Base-by-base conservation (phyloP, 345 rosid genomes). In the Trapa bicornis region DNA sequence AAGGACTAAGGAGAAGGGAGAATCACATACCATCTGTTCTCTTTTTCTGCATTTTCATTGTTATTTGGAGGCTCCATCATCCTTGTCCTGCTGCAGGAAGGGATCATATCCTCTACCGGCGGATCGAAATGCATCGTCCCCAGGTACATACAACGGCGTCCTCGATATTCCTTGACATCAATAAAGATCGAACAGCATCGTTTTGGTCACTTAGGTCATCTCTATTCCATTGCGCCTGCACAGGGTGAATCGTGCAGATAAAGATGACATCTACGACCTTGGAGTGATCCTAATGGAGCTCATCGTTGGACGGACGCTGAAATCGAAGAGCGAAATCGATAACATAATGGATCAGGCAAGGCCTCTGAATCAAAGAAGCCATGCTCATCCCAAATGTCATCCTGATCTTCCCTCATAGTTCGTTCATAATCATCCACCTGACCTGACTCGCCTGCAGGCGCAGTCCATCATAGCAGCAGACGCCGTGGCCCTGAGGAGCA, bases 261-360 rank as follows among this genome's bases (percentile, higher is more conserved):
- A 86, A 79, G 71, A 61, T 5, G 96, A 91, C 50, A 74, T 94
- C 38, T 83, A 83, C 70, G 88, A 87, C 75, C 85, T 91, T 66
- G 97, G 99, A 71, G 81, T 86, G 71, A 91, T 91, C 68, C 80
- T 94, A 77, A 87, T 91, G 2, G 99, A 94, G 78, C 81, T 87
- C 67, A 83, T 94, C 68, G 80, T 80, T 36, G 96, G 97, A 64
- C 85, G 82, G 69, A 84, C 87, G 63, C 32, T 87, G 73, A 77
- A 74, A 45, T 73, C 86, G 65, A 73, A 41, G 80, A 78, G 67
- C 42, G 91, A 91, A 73, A 81, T 89, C 41, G 82, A 79, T 66
- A 67, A 42, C 68, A 66, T 86, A 48, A 86, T 68, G 78, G 82
- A 86, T 35, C 87, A 84, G 87, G 97, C 84, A 76, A 75, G 38